Percentiles rank a stretch among this genome's conserved stretches.
phyloP scores from a whole-genome alignment of 1,139 yeast species.

The Hyphopichia khmerensis region DNA sequence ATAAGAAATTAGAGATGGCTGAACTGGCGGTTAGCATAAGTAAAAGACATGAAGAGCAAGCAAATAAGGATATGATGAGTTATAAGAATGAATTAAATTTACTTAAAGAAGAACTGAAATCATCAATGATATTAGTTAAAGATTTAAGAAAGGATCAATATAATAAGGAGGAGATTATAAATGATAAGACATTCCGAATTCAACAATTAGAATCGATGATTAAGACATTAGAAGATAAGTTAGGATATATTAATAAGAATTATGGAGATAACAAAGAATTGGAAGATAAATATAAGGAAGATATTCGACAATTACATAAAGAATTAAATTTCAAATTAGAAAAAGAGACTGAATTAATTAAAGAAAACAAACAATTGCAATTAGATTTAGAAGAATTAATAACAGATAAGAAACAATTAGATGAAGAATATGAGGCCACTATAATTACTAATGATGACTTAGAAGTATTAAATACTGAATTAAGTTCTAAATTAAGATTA shows the following conservation, averaged over 20 bases:
- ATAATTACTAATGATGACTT: conserved; percentile 52
- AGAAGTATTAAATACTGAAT: conserved; percentile 39
- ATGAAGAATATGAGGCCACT: conserved; percentile 51
- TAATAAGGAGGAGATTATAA: conserved; percentile 56
- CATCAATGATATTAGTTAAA: conserved; percentile 57
- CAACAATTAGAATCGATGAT: conserved; percentile 48
- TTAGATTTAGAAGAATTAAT: conserved; percentile 60
- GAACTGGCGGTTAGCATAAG: conserved; percentile 71
- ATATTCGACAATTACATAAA: conserved; percentile 56
- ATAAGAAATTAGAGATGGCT: conserved; percentile 71
- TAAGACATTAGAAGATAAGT: conserved; percentile 47
- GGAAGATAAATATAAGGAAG: conserved; percentile 50
- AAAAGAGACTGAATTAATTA: conserved; percentile 63
- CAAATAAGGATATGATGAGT: conserved; percentile 57
- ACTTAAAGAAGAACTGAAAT: conserved; percentile 58
- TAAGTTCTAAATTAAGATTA: conserved; percentile 47
- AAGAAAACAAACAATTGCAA: conserved; percentile 60
- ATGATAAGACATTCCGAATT: conserved; percentile 58
- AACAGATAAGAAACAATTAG: conserved; percentile 47
- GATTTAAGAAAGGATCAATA: conserved; percentile 56
- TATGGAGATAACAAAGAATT: conserved; percentile 39
- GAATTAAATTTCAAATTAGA: conserved; percentile 59
- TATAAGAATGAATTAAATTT: conserved; percentile 51
- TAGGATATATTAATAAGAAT: conserved; percentile 51
- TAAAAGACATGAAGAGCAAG: conserved; percentile 57